Base-by-base conservation (phyloP, 1,284 basidiomycete species). In the Trichosporon faecale region DNA sequence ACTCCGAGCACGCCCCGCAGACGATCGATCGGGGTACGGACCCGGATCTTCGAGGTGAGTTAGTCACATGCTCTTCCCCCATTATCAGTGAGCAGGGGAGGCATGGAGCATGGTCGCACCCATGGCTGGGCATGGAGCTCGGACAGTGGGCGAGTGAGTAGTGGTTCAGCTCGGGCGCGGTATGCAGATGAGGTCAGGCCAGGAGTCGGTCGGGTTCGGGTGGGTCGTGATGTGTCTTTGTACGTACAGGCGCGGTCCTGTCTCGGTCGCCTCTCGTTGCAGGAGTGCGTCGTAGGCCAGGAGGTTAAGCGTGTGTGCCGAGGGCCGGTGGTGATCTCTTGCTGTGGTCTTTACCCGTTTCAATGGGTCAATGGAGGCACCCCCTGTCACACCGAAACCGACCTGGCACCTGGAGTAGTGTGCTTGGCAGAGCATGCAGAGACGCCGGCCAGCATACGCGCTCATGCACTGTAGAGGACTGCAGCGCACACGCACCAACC, bases 351-450 rank as follows among this genome's bases (percentile, higher is more conserved):
- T 44, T 25, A 14, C 44, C 44, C 37, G 64, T 44, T 37, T 37
- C 25, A 40, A 35, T 25, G 27, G 64, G 11, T 40, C 23, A 65
- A 46, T 40, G 27, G 37, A n/a, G 14, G 16, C 12, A 14, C n/a
- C 64, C 37, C 61, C 44, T 65, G 64, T 40, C 37, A 65, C 57
- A 61, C 57, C 27, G 64, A 40, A 40, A 29, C n/a, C 44, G 21
- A 46, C 37, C 64, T 25, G 23, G 27, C 31, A 18, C 33, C 3
- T 14, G 44, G 31, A 3, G 9, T 33, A n/a, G n/a, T n/a, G n/a
- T 9, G 31, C 31, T 33, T 3, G 31, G 31, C 31, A 37, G 35
- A 37, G 35, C 7, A 12, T 37, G 40, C 40, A 44, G 40, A 18
- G 40, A 44, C 18, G 18, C 18, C 40, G n/a, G 18, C 40, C 49